phyloP scores from a whole-genome alignment of 1,139 yeast genomes.

The Taiozyma sp. region DNA sequence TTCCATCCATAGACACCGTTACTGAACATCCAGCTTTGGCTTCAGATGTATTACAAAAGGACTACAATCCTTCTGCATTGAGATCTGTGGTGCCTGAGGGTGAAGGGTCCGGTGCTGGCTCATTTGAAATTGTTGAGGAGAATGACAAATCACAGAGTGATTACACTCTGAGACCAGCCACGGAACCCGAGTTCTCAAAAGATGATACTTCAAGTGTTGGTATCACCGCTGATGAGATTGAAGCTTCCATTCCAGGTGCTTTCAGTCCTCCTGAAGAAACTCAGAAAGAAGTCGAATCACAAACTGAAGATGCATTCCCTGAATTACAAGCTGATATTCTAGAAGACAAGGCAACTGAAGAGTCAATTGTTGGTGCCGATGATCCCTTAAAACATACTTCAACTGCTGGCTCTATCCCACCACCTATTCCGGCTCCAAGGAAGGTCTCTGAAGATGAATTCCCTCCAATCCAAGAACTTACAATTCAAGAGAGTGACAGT shows the following conservation, averaged over 20 bases:
- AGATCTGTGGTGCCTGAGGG: slow-evolving; percentile 9
- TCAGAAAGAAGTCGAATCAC: neutral
- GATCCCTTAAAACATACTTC: slow-evolving; percentile 1
- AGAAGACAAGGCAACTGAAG: neutral
- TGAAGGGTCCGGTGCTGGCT: slow-evolving; percentile 21
- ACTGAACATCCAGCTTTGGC: slow-evolving; percentile 18
- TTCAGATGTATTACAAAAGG: slow-evolving; percentile 17
- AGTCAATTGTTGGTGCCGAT: slow-evolving; percentile 4
- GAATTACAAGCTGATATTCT: neutral
- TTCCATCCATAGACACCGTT: slow-evolving; percentile 6
- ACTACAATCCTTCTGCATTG: slow-evolving; percentile 10
- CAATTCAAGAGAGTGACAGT: slow-evolving; percentile 55
- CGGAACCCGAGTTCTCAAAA: neutral
- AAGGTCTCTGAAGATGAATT: slow-evolving; percentile 42
- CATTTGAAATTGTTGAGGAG: slow-evolving; percentile 30
- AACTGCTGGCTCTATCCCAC: neutral
- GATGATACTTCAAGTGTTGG: neutral
- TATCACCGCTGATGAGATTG: slow-evolving; percentile 12
- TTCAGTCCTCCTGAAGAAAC: slow-evolving; percentile 11
- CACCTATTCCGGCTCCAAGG: slow-evolving; percentile 1
- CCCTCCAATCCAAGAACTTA: slow-evolving; percentile 68
- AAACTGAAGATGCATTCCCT: slow-evolving; percentile 1
- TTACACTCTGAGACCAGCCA: slow-evolving; percentile 6
- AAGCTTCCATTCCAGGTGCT: slow-evolving; percentile 24
- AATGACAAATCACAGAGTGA: slow-evolving; percentile 18